These are phyloP conservation scores for Diaporthe sp. DNA, from an alignment of 2,329 filamentous ascomycete genomes.

Conservation along the genomic window DNA sequence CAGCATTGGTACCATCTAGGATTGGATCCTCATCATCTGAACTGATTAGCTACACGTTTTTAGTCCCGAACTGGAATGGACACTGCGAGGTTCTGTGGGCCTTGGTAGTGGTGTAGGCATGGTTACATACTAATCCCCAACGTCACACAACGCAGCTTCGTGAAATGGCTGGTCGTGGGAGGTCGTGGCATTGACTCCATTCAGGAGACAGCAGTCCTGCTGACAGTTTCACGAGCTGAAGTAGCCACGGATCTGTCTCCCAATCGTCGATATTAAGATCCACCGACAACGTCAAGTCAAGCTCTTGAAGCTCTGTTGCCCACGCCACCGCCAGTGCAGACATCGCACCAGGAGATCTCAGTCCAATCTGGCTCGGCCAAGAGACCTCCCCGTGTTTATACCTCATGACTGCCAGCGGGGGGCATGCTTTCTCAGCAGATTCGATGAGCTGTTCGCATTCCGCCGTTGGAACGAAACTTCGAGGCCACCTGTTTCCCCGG, in stretches of 20 bases:
- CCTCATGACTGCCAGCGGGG: neutral
- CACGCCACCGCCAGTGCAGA: neutral
- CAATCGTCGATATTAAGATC: too few relatives aligned
- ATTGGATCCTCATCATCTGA: neutral
- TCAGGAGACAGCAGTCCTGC: neutral
- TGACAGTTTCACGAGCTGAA: neutral
- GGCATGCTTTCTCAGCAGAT: neutral
- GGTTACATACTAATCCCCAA: neutral
- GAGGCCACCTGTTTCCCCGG: neutral
- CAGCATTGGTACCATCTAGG: too few relatives aligned
- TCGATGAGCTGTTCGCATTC: neutral
- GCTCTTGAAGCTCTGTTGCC: neutral
- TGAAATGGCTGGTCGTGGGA: neutral
- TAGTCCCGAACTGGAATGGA: neutral
- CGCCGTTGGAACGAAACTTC: neutral
- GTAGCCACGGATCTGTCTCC: neutral
- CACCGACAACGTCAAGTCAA: neutral
- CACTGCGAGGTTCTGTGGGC: neutral
- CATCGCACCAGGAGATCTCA: neutral
- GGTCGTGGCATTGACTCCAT: neutral
- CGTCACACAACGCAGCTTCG: neutral
- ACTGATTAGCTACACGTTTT: neutral
- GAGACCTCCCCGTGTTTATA: neutral
- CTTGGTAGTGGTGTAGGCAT: neutral
- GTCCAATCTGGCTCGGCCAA: neutral